phyloP scores from a whole-genome alignment of 129 eudicot genomes.

The Scalesia atractyloides region DNA sequence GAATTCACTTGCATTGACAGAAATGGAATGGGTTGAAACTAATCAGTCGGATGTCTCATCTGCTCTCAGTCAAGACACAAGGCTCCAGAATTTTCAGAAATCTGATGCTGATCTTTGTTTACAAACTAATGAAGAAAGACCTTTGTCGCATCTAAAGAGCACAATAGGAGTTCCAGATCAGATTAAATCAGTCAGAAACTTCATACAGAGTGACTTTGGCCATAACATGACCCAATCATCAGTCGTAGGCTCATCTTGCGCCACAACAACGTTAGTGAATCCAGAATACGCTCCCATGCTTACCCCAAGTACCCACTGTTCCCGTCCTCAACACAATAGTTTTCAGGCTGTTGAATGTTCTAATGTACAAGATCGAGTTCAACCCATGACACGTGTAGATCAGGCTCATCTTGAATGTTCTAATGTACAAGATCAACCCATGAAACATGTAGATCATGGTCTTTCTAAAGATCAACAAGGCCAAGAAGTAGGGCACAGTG shows the following conservation, averaged over 20 bases:
- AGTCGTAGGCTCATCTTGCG: conserved; percentile 66
- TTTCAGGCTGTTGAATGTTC: conserved; percentile 1
- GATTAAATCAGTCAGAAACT: conserved; percentile 52
- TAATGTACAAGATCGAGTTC: conserved; percentile 8
- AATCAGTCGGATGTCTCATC: conserved; percentile 49
- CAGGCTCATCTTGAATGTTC: conserved; percentile 29
- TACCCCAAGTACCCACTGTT: conserved; percentile 65
- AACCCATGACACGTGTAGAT: conserved; percentile 31
- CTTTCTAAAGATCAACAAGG: conserved; percentile 28
- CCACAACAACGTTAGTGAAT: conserved; percentile 71
- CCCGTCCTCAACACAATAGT: conserved; percentile 29
- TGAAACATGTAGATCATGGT: conserved; percentile 30
- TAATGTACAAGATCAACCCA: conserved; percentile 12
- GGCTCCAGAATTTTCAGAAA: conserved; percentile 47
- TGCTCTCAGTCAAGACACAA: conserved; percentile 43
- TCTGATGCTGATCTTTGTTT: conserved; percentile 46
- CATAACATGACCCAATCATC: conserved; percentile 77
- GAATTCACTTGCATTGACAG: conserved; percentile 89
- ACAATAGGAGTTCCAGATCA: conserved; percentile 53
- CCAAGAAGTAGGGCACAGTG: conserved; percentile 31
- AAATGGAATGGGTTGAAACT: conserved; percentile 58
- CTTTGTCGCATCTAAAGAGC: conserved; percentile 40
- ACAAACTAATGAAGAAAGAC: conserved; percentile 47
- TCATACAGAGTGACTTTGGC: conserved; percentile 64
- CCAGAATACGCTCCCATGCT: conserved; percentile 67